Evolutionary conservation across 2,329 filamentous ascomycete species (phyloP).

Genomic region (Fusarium transvaalense): DNA sequence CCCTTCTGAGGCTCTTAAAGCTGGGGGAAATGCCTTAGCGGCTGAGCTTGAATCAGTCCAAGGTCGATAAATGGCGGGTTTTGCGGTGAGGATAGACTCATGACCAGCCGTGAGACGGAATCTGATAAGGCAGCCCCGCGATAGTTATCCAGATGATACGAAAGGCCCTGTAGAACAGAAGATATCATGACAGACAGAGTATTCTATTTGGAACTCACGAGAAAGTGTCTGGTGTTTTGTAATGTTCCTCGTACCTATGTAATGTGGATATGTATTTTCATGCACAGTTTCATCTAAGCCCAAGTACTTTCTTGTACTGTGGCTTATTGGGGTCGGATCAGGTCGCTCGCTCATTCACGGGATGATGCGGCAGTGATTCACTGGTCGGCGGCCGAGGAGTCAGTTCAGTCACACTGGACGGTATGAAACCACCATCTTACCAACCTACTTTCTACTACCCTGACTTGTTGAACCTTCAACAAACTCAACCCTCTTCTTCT

Average conservation of each 20-base stretch:
- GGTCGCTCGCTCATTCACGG: constrained; percentile 46
- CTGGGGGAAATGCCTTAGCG: constrained; percentile 29
- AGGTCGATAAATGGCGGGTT: constrained; percentile 16
- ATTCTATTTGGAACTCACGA: constrained; percentile 1
- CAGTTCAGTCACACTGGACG: constrained; percentile 34
- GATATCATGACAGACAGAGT: constrained; percentile 11
- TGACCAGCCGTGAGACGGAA: constrained; percentile 18
- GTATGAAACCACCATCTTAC: constrained; percentile 8
- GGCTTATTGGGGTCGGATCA: constrained; percentile 48
- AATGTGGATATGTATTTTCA: constrained; percentile 18
- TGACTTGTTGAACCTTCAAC: constrained; percentile 36
- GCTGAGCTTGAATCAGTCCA: constrained; percentile 15
- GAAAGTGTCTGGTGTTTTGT: constrained; percentile 8
- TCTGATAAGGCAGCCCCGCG: constrained; percentile 42
- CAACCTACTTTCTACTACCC: constrained; percentile 37
- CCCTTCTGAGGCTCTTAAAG: constrained; percentile 28
- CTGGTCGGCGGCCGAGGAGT: constrained; percentile 42
- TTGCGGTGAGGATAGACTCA: constrained; percentile 36
- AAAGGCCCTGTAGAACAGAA: background rate
- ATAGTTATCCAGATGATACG: constrained; percentile 29
- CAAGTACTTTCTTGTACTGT: constrained; percentile 39
- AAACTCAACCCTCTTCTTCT: constrained; percentile 13
- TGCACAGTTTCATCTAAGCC: constrained; percentile 22
- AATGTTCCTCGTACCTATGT: background rate
- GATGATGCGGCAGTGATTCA: constrained; percentile 52